These are phyloP conservation scores for Cutaneotrichosporon mucoides DNA, from an alignment of 1,284 basidiomycete genomes.

Conservation along the genomic window DNA sequence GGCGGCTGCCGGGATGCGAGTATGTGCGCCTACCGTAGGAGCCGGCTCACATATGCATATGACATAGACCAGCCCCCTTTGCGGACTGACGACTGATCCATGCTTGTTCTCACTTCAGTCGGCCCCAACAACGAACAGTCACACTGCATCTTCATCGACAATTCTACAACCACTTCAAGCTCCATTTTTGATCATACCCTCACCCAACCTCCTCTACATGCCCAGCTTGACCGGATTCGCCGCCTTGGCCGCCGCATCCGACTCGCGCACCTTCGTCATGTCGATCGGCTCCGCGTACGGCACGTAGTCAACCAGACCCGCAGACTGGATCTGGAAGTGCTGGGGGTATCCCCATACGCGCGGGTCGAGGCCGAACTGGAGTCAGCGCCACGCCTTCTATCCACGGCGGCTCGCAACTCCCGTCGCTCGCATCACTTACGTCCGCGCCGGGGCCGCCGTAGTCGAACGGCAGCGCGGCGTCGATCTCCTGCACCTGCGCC, in stretches of 20 bases:
- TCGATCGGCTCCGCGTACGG: constrained; percentile 13
- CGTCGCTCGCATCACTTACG: not conserved
- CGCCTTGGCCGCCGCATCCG: constrained; percentile 15
- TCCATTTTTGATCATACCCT: not conserved
- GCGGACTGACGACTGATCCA: too few relatives aligned
- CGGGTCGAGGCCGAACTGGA: constrained; percentile 25
- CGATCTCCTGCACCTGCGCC: constrained; percentile 43
- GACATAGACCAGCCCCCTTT: too few relatives aligned
- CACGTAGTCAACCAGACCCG: constrained; percentile 23
- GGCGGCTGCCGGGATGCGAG: too few relatives aligned
- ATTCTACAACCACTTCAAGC: not conserved
- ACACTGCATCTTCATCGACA: not conserved
- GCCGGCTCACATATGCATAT: too few relatives aligned
- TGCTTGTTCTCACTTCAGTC: too few relatives aligned
- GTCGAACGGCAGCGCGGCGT: constrained; percentile 34
- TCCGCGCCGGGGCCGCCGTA: constrained; percentile 16
- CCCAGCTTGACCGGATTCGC: constrained; percentile 6
- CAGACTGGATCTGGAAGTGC: constrained; percentile 14
- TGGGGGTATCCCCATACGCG: constrained; percentile 20
- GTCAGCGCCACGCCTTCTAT: not conserved
- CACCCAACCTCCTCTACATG: not conserved
- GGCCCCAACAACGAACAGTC: too few relatives aligned
- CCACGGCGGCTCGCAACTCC: too few relatives aligned
- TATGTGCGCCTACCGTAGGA: too few relatives aligned
- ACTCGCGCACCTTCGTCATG: constrained; percentile 11